Evolutionary conservation across 1,139 yeast genomes (phyloP).

Genomic region (Suhomyces bribrorum): DNA sequence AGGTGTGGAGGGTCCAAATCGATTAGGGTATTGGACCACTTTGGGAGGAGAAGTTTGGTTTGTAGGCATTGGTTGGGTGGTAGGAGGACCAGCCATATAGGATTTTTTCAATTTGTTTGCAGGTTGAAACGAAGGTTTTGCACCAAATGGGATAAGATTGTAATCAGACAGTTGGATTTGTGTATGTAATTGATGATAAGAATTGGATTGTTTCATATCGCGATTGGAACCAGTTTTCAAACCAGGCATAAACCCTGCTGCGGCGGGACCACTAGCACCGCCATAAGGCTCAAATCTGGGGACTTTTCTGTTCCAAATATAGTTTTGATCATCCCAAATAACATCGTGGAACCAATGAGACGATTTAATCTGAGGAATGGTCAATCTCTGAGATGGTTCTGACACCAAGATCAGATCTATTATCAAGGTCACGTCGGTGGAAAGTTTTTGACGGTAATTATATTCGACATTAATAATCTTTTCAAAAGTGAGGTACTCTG

Average conservation of each 20-base stretch:
- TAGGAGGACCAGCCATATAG: constrained; percentile 7
- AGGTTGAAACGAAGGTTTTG: constrained; percentile 35
- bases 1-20: constrained; percentile 2
- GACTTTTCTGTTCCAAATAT: constrained; percentile 48
- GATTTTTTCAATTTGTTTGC: constrained; percentile 35
- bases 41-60: constrained; percentile 10
- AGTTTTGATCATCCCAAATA: constrained; percentile 44
- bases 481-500: constrained; percentile 92
- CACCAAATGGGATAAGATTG: constrained; percentile 31
- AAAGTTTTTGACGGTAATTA: constrained; percentile 74
- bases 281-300: constrained; percentile 55
- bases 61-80: constrained; percentile 4
- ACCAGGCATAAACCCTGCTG: constrained; percentile 35
- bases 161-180: constrained; percentile 43
- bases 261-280: constrained; percentile 13
- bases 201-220: constrained; percentile 39
- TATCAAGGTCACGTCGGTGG: constrained; percentile 60
- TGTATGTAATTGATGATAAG: constrained; percentile 45
- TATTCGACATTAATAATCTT: constrained; percentile 84
- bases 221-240: constrained; percentile 42
- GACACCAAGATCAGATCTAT: constrained; percentile 67
- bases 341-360: constrained; percentile 43
- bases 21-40: constrained; percentile 5
- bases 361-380: constrained; percentile 38
- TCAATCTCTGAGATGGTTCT: constrained; percentile 35